Percentiles rank a stretch among this genome's conserved stretches.
phyloP scores from a whole-genome alignment of 1,139 yeast genomes.

The Scheffersomyces parashehatae region DNA sequence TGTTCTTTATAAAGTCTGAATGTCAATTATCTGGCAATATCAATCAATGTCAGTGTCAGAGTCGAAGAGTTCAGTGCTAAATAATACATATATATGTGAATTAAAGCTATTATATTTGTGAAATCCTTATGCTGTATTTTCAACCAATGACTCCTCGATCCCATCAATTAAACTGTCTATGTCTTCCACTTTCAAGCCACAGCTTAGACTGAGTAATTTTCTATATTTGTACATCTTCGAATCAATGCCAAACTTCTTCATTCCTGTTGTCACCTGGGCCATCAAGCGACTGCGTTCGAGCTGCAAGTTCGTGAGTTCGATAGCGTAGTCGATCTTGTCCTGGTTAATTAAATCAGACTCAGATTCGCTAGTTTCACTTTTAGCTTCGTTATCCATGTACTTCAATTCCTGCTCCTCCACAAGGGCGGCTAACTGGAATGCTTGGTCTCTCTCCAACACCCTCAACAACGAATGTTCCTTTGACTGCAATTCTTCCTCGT shows the following conservation, averaged over 20 bases:
- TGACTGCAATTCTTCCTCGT: conserved; percentile 30
- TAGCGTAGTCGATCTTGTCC: conserved; percentile 25
- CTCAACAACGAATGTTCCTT: conserved; percentile 36
- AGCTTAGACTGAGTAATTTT: conserved; percentile 75
- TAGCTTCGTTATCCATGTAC: conserved; percentile 11
- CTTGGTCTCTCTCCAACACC: conserved; percentile 42
- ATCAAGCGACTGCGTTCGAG: conserved; percentile 49
- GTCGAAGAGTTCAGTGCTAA: not conserved
- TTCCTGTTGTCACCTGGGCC: conserved; percentile 33
- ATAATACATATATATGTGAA: not conserved
- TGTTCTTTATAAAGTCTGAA: no score
- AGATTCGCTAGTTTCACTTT: conserved; percentile 10
- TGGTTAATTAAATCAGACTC: conserved; percentile 20
- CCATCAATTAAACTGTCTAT: conserved; percentile 64
- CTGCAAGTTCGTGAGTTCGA: conserved; percentile 56
- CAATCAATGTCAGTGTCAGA: no score
- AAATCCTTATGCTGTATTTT: conserved; percentile 14
- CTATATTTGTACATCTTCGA: conserved; percentile 78
- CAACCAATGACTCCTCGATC: conserved; percentile 46
- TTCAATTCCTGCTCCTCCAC: conserved; percentile 46
- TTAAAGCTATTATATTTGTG: not conserved
- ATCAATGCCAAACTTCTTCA: conserved; percentile 42
- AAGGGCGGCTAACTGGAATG: conserved; percentile 47
- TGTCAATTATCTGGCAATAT: no score
- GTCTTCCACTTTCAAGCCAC: conserved; percentile 78